Conservation (phyloP, 1,284 basidiomycete species). For the Tausonia pullulans region DNA sequence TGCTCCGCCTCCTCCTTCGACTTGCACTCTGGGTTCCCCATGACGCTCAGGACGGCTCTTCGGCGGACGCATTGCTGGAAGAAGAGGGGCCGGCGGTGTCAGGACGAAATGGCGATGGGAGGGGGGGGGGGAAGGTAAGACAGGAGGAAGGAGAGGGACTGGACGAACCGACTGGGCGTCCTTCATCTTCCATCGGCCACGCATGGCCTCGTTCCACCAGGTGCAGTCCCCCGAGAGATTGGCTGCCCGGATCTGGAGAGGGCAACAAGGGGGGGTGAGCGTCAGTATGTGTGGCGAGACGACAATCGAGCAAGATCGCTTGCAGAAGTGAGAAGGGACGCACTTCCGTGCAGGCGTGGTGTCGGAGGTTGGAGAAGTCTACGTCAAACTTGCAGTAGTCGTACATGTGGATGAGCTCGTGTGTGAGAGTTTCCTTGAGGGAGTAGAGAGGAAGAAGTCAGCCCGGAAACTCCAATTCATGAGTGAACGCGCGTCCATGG, state of each 20-base stretch:
- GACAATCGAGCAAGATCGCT: not conserved
- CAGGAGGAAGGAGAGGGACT: constrained; percentile 12
- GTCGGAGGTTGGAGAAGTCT: constrained; percentile 77
- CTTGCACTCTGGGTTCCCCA: constrained; percentile 68
- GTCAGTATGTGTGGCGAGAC: not conserved
- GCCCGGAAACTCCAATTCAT: too few species aligned
- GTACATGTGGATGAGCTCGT: constrained; percentile 93
- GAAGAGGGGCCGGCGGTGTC: not conserved
- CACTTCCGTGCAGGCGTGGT: constrained; percentile 94
- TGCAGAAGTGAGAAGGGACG: constrained; percentile 24
- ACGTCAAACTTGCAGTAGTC: constrained; percentile 91
- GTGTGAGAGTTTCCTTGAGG: constrained; percentile 66
- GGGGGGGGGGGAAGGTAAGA: constrained; percentile 9
- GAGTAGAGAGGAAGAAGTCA: not conserved
- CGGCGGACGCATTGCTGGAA: constrained; percentile 74
- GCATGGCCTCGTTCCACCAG: constrained; percentile 60
- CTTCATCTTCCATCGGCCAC: constrained; percentile 67
- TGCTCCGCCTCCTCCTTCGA: constrained; percentile 64
- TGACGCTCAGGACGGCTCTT: constrained; percentile 70
- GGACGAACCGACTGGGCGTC: constrained; percentile 79
- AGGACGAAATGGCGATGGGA: not conserved
- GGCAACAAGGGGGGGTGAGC: not conserved
- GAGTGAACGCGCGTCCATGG: not conserved
- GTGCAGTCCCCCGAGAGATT: constrained; percentile 86
- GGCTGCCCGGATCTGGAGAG: constrained; percentile 77